Evolutionary conservation across 192 early-diverging fungal species (phyloP).

Genomic region (Paraglomus occultum): DNA sequence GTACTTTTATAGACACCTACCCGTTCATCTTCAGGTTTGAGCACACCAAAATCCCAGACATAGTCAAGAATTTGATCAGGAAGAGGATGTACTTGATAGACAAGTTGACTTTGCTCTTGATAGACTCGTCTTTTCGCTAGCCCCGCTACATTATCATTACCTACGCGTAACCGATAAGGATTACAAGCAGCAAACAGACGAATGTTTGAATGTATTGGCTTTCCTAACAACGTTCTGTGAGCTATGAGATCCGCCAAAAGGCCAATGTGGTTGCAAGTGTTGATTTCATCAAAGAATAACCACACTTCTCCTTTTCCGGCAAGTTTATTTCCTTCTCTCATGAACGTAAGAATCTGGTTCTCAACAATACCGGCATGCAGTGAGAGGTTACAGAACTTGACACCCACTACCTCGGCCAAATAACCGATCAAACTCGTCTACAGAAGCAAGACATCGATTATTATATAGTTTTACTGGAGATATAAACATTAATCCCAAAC

Average conservation of each 20-base stretch:
- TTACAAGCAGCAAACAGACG: slow-evolving; percentile 27
- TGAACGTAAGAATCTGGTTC: slow-evolving; percentile 14
- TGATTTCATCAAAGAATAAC: slow-evolving; percentile 30
- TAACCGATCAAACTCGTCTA: slow-evolving; percentile 28
- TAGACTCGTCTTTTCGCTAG: background rate
- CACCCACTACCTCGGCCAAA: slow-evolving; percentile 10
- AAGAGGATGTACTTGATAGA: slow-evolving; percentile 27
- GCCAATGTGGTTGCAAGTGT: slow-evolving; percentile 26
- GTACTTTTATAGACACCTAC: background rate
- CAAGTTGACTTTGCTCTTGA: slow-evolving; percentile 21
- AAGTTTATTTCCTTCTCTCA: background rate
- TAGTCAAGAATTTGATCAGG: slow-evolving; percentile 27
- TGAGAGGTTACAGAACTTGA: background rate
- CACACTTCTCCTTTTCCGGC: background rate
- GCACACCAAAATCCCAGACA: slow-evolving; percentile 28
- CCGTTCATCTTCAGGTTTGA: slow-evolving; percentile 15
- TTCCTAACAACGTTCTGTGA: slow-evolving; percentile 11
- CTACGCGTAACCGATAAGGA: slow-evolving; percentile 25
- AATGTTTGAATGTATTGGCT: slow-evolving; percentile 24
- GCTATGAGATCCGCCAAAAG: slow-evolving; percentile 24
- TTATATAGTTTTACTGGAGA: background rate
- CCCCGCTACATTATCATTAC: slow-evolving; percentile 1
- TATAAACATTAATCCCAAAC: background rate
- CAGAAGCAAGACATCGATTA: background rate
- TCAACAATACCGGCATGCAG: slow-evolving; percentile 24